Percentiles rank a stretch among this genome's conserved stretches.
Conservation (phyloP, 208 protist species). For the Phytomonas sp. region DNA sequence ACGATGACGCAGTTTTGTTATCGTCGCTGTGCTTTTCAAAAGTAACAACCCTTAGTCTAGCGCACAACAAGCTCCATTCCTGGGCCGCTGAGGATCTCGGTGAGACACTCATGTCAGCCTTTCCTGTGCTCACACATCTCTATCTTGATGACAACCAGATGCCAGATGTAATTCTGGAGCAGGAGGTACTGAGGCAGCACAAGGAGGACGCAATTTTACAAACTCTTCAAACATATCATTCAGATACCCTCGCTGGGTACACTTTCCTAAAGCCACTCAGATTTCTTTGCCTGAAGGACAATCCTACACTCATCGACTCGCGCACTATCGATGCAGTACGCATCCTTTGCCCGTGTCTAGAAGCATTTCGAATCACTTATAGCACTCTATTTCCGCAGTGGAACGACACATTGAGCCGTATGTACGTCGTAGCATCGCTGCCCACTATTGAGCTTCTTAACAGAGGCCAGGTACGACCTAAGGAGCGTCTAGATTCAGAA, state of each 20-base stretch:
- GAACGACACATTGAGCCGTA: slow-evolving; percentile 77
- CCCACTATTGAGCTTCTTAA: slow-evolving; percentile 72
- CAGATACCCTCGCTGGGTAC: slow-evolving; percentile 14
- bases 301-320: slow-evolving; percentile 33
- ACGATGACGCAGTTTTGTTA: background rate
- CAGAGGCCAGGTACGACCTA: slow-evolving; percentile 61
- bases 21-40: slow-evolving; percentile 25
- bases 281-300: slow-evolving; percentile 72
- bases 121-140: slow-evolving; percentile 51
- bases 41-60: slow-evolving; percentile 70
- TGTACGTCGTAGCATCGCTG: slow-evolving; percentile 80
- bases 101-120: slow-evolving; percentile 25
- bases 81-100: slow-evolving; percentile 43
- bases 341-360: slow-evolving; percentile 40
- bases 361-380: slow-evolving; percentile 76
- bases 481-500: slow-evolving; percentile 79
- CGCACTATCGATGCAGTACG: slow-evolving; percentile 59
- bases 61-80: slow-evolving; percentile 52
- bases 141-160: slow-evolving; percentile 67
- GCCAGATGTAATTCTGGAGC: slow-evolving; percentile 28
- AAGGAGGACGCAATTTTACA: slow-evolving; percentile 5
- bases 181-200: slow-evolving; percentile 7
- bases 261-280: slow-evolving; percentile 39
- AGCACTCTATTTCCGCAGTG: slow-evolving; percentile 51
- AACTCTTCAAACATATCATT: background rate